Base-by-base conservation (phyloP, 2,329 filamentous ascomycete species). In the Xylariaceae sp. region DNA sequence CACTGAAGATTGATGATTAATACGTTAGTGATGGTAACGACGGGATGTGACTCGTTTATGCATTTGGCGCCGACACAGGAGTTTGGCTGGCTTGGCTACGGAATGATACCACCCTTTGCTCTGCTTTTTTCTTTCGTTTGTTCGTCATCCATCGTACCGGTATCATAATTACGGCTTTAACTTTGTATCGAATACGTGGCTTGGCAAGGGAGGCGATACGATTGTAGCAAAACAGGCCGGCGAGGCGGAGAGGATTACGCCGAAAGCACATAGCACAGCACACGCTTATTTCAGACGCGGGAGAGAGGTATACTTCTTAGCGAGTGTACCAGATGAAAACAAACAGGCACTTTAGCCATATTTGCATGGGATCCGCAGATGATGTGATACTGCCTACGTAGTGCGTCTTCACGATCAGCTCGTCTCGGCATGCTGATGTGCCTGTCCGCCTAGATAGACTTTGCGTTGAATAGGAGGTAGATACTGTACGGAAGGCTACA, bases 1-100 rank as follows among this genome's bases (percentile, higher is more conserved):
- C 72, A 73, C 48, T 77, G 63, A 65, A 53, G 51, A 61, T 55
- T 55, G 43, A 57, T 56, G 54, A 49, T 54, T 54, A 44, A 5
- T 51, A 47, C 55, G 19, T n/a, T n/a, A 13, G 18, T 32, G 29
- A 34, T 29, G 15, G 40, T 34, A 26, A 37, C 36, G 41, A 34
- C 39, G 47, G 39, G 12, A 44, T 16, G 49, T 22, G 52, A 41
- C 47, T 45, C 21, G 32, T 29, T 45, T 22, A 41, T 45, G 51
- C 26, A 26, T 52, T 49, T 32, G 50, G 48, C 42, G 45, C n/a
- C 32, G 16, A 32, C 32, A 40, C 13, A 41, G 50, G 50, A 45
- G 49, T 52, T 59, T 53, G 54, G 41, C 51, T 57, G 44, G 46
- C 37, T 55, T 51, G 51, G 58, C 49, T 59, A 49, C 34, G 44